Base-by-base conservation (phyloP, 2,329 filamentous ascomycete genomes). In the Phialemonium atrogriseum region DNA sequence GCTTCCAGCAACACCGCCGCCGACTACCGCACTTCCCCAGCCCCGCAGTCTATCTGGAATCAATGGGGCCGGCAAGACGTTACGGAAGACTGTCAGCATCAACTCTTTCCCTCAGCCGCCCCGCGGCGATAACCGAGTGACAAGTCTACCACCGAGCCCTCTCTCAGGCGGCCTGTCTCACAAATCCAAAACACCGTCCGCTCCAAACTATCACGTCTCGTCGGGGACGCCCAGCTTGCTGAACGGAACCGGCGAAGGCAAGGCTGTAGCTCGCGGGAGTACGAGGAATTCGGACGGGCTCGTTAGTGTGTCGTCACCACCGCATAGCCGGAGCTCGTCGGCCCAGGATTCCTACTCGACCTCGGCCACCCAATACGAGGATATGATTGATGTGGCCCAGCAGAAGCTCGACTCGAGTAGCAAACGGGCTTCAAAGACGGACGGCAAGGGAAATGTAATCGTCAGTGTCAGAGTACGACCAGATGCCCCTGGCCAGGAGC, bases 391-490 rank as follows among this genome's bases (percentile, higher is more conserved):
- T 18, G 59, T 59, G 13, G 48, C 56, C 3, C 54, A 56, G 17
- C 41, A 52, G 10, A 56, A 50, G 30, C 43, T 51, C 15, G 48
- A 50, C 30, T 40, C 49, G 5, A 46, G 40, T 24, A 63, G 60
- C 41, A 77, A 62, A 54, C 66, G 60, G 36, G 39, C 57, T 34
- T 73, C 76, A 35, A 70, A 76, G 46, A 47, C 56, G 2, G 87
- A 95, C 47, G 75, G 71, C 34, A 96, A 94, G 56, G 91, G 91
- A 31, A 98, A 98, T 50, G 89, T 98, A 10, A 60, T 96, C 39
- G 89, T 98, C 45, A 96, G 91, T 52, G 88, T 98, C 22, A 77
- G 91, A 51, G 88, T 96, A 24, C 76, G 91, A 19, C 91, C 91
- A 18, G 88, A 95, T 59, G 70, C 75, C 4, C 74, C 68, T 15